Percentiles rank a stretch among this genome's conserved stretches.
phyloP scores from a whole-genome alignment of 1,284 basidiomycete genomes.

The Anthracocystis setariae region DNA sequence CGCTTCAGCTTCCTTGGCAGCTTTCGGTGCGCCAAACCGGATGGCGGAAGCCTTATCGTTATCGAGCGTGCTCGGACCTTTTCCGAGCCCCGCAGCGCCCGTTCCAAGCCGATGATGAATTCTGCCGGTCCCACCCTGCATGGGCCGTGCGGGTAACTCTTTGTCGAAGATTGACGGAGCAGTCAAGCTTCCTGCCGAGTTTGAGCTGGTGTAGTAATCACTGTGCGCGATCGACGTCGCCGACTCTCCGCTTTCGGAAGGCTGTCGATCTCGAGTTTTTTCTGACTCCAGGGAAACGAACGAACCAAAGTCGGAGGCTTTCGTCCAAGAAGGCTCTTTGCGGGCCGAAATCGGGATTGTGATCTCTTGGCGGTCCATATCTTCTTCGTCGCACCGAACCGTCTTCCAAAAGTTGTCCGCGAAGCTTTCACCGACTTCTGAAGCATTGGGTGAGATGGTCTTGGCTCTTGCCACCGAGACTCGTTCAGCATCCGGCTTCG shows the following conservation, averaged over 20 bases:
- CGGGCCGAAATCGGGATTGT: too few relatives aligned
- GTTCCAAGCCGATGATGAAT: constrained; percentile 8
- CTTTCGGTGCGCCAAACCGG: neutral
- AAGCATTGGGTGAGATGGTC: too few relatives aligned
- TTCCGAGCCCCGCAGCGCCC: neutral
- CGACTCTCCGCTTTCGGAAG: constrained; percentile 12
- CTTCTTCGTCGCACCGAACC: too few relatives aligned
- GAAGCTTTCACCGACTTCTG: too few relatives aligned
- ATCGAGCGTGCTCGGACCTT: neutral
- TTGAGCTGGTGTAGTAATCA: constrained; percentile 5
- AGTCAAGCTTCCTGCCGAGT: constrained; percentile 13
- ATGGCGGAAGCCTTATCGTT: neutral
- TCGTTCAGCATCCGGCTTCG: constrained; percentile 9
- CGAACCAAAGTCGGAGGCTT: too few relatives aligned
- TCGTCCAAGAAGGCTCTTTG: too few relatives aligned
- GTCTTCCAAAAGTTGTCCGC: too few relatives aligned
- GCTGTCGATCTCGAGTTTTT: too few relatives aligned
- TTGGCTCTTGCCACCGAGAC: too few relatives aligned
- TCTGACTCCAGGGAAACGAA: too few relatives aligned
- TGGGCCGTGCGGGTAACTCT: constrained; percentile 18
- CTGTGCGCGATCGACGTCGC: neutral
- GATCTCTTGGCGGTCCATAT: too few relatives aligned
- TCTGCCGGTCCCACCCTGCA: neutral
- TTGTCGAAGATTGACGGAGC: constrained; percentile 26
- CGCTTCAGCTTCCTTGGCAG: neutral